phyloP scores from a whole-genome alignment of 495 filamentous ascomycete species.

The Xanthoparmelia taractica region DNA sequence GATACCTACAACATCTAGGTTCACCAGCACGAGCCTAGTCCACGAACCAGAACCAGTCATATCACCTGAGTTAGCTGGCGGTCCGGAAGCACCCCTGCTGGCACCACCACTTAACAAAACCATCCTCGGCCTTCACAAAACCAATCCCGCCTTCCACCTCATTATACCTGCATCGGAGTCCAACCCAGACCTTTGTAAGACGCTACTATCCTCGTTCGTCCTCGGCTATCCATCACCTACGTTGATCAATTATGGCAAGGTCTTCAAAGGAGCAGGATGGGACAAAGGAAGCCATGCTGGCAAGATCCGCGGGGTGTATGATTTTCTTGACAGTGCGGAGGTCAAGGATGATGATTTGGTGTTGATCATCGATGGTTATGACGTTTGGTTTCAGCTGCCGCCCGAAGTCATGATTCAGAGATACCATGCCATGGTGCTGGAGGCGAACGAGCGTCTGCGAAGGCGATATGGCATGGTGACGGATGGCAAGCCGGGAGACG shows the following conservation, averaged over 20 bases:
- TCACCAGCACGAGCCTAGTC: slow-evolving; percentile 8
- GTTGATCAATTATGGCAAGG: slow-evolving; percentile 42
- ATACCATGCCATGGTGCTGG: slow-evolving; percentile 43
- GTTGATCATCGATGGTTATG: slow-evolving; percentile 49
- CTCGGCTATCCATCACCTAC: slow-evolving; percentile 55
- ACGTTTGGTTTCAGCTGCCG: slow-evolving; percentile 56
- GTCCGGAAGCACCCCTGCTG: slow-evolving; percentile 6
- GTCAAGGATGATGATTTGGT: slow-evolving; percentile 53
- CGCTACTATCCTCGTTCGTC: slow-evolving; percentile 51
- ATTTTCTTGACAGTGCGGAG: slow-evolving; percentile 45
- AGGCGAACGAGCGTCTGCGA: slow-evolving; percentile 42
- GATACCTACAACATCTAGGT: slow-evolving; percentile 18
- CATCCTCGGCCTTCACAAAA: slow-evolving; percentile 34
- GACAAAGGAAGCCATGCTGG: slow-evolving; percentile 27
- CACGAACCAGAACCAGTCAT: slow-evolving; percentile 4
- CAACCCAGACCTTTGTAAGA: slow-evolving; percentile 51
- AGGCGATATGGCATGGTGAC: slow-evolving; percentile 42
- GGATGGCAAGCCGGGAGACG: slow-evolving; percentile 30
- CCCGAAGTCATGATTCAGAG: slow-evolving; percentile 50
- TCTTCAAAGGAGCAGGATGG: slow-evolving; percentile 26
- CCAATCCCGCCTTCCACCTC: slow-evolving; percentile 53
- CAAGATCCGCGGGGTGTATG: slow-evolving; percentile 43
- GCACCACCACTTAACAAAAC: slow-evolving; percentile 16
- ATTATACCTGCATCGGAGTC: slow-evolving; percentile 46
- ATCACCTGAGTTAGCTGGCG: not conserved